Evolutionary conservation across 768 basidiomycete species (phyloP), one percentile per base, ranked within the genome.

Genomic region (Boletus tomentosulus): DNA sequence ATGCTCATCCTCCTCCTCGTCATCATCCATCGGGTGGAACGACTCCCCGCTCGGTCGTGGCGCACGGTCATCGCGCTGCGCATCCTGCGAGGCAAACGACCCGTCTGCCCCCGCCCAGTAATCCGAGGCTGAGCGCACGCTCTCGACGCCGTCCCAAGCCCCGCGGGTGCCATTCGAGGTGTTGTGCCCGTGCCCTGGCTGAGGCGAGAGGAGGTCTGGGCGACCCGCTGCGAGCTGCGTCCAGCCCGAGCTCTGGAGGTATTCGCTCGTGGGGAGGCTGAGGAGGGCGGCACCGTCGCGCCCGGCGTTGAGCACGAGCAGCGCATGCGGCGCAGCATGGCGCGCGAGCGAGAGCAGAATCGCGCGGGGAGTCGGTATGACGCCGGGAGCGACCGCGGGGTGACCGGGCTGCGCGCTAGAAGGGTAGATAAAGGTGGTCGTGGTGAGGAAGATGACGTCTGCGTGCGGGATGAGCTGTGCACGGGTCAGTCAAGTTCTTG

Each of bases 171-270:
- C 62, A 30, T 35, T 54, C 2, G 66, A 70, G 10, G 16, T 24
- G 42, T 50, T 51, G 46, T 66, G 64, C 16, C 58, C 58, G 48
- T 63, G 65, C 19, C 60, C 61, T n/a, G n/a, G n/a, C n/a, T n/a
- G n/a, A 45, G 61, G 57, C 59, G 25, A 48, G 19, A 51, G 47
- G 34, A 30, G 51, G 54, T 46, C 19, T n/a, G 25, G 33, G 42
- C 11, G 11, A 31, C 6, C 10, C 13, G 19, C 35, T 33, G 46
- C 64, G 53, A 67, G 49, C 33, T 68, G 62, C 1, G 71, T 81
- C 89, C 90, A 92, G 2, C 86, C 84, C 0, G 88, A 89, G 59
- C 84, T 85, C 58, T 93, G 91, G 65, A 91, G 89, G 68, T 92
- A 93, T 61, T 93, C 91, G 59, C 80, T 80, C 0, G 90, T 92